Evolutionary conservation across 148 eudicot genomes (phyloP), one percentile per base, ranked within the genome.

Genomic region (Silene latifolia): DNA sequence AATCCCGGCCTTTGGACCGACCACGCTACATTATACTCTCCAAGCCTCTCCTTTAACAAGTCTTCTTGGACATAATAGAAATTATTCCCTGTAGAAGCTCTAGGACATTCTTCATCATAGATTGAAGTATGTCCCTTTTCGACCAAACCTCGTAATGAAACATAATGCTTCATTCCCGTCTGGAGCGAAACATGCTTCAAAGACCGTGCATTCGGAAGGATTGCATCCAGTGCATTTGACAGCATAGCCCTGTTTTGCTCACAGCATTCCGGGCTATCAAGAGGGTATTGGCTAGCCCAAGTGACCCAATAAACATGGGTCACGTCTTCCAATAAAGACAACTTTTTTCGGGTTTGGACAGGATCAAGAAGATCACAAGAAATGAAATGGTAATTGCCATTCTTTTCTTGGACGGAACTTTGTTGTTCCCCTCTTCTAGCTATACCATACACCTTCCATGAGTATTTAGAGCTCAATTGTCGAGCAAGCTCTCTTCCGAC

Each of bases 251-350:
- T 86, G 87, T 94, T 94, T 71, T 91, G 91, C n/a, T 91, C 87
- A 39, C 76, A 90, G 58, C 96, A 89, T 69, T 91, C 91, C 1
- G 21, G 76, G 84, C 81, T 91, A 63, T 88, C 94, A 20, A 89
- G 77, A 0, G 88, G 97, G 74, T 74, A 91, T 29, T 87, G 82
- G 78, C 76, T 84, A 21, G 97, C 95, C 98, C 98, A 93, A 15
- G 98, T 93, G 81, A 91, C 82, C 97, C 97, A 93, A 51, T 86
- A 93, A 14, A 93, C 46, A 53, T 93, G 97, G 17, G 97, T 93
- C 65, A 85, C 87, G n/a, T 88, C 93, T 10, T 77, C 74, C 71
- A 93, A 80, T 2, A 25, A 64, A 62, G 89, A 83, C 7, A 93
- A 87, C 85, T 84, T 91, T 23, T 76, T 59, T 12, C 61, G 79